phyloP scores from a whole-genome alignment of 2,329 filamentous ascomycete species.

The Helotiales sp. region DNA sequence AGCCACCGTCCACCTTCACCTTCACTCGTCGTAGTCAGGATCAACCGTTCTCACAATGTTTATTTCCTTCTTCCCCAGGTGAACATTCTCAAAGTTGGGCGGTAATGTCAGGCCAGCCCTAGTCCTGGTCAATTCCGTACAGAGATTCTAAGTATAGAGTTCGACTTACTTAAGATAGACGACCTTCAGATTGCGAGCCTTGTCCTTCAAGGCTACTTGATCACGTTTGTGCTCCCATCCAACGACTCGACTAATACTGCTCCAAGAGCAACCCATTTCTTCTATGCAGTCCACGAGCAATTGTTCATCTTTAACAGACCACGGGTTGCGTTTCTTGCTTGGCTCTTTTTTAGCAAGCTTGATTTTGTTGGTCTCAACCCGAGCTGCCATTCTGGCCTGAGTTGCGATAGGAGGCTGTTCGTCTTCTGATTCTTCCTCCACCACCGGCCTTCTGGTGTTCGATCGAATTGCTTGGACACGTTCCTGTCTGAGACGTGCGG shows the following conservation, averaged over 20 bases:
- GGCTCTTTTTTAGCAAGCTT: neutral
- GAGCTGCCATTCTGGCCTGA: conserved; percentile 12
- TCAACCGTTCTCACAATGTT: conserved; percentile 31
- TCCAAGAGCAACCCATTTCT: conserved; percentile 46
- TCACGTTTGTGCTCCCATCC: conserved; percentile 32
- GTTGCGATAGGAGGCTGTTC: conserved; percentile 10
- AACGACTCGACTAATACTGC: conserved; percentile 43
- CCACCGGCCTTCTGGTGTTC: neutral
- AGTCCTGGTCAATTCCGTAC: conserved; percentile 1
- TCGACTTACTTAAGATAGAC: conserved; percentile 42
- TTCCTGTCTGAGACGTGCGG: conserved; percentile 15
- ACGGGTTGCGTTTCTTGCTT: conserved; percentile 30
- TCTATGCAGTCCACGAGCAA: conserved; percentile 51
- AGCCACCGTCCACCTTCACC: neutral
- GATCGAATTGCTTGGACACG: neutral
- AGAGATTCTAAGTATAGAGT: neutral
- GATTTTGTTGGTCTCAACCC: neutral
- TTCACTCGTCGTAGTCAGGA: conserved; percentile 22
- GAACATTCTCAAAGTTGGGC: conserved; percentile 43
- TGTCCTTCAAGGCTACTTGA: conserved; percentile 56
- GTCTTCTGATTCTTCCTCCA: conserved; percentile 6
- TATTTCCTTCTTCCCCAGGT: conserved; percentile 42
- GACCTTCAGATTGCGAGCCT: conserved; percentile 53
- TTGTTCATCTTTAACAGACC: conserved; percentile 41
- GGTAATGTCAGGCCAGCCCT: conserved; percentile 36